Conservation (phyloP, 2,329 filamentous ascomycete genomes). For the Neonectria faginata region DNA sequence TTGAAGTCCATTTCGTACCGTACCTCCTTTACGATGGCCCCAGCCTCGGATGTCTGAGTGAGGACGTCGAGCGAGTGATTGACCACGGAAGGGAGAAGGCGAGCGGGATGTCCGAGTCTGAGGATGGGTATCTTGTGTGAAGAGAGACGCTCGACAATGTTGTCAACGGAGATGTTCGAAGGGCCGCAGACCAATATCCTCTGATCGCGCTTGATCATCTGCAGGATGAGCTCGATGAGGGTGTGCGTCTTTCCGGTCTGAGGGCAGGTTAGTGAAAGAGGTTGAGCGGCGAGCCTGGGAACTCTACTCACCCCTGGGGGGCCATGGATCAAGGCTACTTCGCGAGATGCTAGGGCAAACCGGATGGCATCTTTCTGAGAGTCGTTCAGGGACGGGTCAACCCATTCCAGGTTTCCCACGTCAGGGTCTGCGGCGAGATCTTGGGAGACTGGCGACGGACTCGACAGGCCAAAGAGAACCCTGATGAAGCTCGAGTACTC, state of each 20-base stretch:
- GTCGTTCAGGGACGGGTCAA: conserved; percentile 72
- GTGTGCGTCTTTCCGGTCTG: conserved; percentile 97
- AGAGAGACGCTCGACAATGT: conserved; percentile 92
- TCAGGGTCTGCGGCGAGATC: conserved; percentile 58
- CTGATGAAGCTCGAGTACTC: conserved; percentile 71
- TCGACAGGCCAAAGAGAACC: conserved; percentile 71
- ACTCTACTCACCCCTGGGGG: conserved; percentile 78
- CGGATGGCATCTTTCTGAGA: conserved; percentile 76
- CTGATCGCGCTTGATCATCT: conserved; percentile 78
- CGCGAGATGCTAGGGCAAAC: conserved; percentile 86
- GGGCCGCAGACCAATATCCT: conserved; percentile 94
- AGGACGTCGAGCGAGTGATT: conserved; percentile 92
- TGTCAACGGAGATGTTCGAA: conserved; percentile 97
- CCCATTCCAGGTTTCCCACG: conserved; percentile 65
- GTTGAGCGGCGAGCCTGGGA: neutral
- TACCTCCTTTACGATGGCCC: conserved; percentile 88
- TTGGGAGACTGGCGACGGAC: conserved; percentile 60
- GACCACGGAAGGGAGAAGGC: conserved; percentile 87
- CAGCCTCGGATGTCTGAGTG: conserved; percentile 90
- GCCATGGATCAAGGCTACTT: conserved; percentile 92
- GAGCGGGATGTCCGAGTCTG: conserved; percentile 90
- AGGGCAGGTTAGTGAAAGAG: conserved; percentile 20
- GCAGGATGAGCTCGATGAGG: conserved; percentile 93
- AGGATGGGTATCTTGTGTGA: conserved; percentile 88
- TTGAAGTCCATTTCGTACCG: conserved; percentile 93